Conservation (phyloP, 2,329 filamentous ascomycete species). For the Aspergillaceae sp. region DNA sequence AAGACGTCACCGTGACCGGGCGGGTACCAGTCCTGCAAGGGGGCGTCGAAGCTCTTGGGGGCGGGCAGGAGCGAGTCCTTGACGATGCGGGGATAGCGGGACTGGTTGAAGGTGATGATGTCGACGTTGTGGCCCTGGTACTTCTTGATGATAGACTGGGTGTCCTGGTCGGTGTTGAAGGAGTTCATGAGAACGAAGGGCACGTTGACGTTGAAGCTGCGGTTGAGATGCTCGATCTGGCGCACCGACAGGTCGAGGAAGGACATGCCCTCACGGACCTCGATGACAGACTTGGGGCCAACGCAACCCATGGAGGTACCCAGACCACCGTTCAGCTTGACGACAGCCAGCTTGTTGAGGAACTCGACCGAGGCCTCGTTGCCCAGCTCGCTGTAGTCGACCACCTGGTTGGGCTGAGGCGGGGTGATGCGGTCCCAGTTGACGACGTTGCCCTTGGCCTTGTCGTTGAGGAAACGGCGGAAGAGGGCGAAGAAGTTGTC, state of each 20-base stretch:
- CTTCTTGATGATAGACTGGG: conserved; percentile 99
- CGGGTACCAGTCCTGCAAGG: conserved; percentile 96
- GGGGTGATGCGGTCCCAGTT: conserved; percentile 97
- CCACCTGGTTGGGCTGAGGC: conserved; percentile 85
- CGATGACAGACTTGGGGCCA: conserved; percentile 97
- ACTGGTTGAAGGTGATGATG: conserved; percentile 99
- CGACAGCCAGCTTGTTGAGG: conserved; percentile 92
- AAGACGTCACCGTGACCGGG: conserved; percentile 99
- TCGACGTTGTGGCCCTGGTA: conserved; percentile 99
- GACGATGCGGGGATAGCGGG: conserved; percentile 91
- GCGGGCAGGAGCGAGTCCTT: conserved; percentile 97
- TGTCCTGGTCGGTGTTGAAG: conserved; percentile 99
- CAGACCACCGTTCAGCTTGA: conserved; percentile 98
- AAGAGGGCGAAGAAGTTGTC: conserved; percentile 99
- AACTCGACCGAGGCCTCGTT: conserved; percentile 88
- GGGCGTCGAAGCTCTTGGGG: conserved; percentile 77
- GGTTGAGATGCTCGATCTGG: conserved; percentile 98
- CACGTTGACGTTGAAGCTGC: conserved; percentile 93
- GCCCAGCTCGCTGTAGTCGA: conserved; percentile 84
- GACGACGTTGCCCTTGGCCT: conserved; percentile 92
- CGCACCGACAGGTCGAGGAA: conserved; percentile 98
- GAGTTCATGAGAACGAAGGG: conserved; percentile 99
- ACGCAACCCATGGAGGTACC: conserved; percentile 99
- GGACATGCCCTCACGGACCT: conserved; percentile 99
- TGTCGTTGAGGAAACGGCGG: conserved; percentile 96